These are phyloP conservation scores for Magnusiomyces fungicola DNA, from an alignment of 1,139 yeast species.

Conservation along the genomic window DNA sequence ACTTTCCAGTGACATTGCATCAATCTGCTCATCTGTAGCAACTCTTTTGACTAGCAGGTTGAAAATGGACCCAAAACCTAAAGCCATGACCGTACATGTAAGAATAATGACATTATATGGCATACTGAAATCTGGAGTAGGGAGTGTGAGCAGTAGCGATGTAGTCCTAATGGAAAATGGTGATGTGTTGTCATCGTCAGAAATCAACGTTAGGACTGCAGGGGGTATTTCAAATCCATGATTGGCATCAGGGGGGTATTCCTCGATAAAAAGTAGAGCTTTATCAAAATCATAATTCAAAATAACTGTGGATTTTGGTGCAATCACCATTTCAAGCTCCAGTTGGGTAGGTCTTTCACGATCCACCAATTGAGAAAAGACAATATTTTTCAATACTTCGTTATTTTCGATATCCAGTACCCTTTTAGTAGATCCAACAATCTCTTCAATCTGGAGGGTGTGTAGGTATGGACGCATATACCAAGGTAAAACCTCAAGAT, in stretches of 20 bases:
- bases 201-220: slow-evolving; percentile 47
- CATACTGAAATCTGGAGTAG: slow-evolving; percentile 98
- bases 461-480: slow-evolving; percentile 78
- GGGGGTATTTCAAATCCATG: slow-evolving; percentile 96
- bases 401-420: slow-evolving; percentile 17
- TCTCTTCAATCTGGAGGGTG: slow-evolving; percentile 38
- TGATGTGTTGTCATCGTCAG: slow-evolving; percentile 13
- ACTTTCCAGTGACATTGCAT: slow-evolving; percentile 25
- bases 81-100: slow-evolving; percentile 88
- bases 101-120: slow-evolving; percentile 95
- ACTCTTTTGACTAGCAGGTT: slow-evolving; percentile 70
- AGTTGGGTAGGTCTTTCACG: slow-evolving; percentile 76
- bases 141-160: slow-evolving; percentile 73
- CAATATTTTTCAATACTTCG: slow-evolving; percentile 41
- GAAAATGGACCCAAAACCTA: slow-evolving; percentile 81
- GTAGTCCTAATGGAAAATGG: slow-evolving; percentile 62
- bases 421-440: slow-evolving; percentile 16
- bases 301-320: slow-evolving; percentile 55
- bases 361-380: slow-evolving; percentile 73
- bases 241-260: slow-evolving; percentile 98
- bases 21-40: slow-evolving; percentile 72
- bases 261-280: slow-evolving; percentile 73
- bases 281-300: slow-evolving; percentile 80
- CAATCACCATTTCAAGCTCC: slow-evolving; percentile 59
- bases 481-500: slow-evolving; percentile 90